Evolutionary conservation across 1,284 basidiomycete species (phyloP), one percentile per base, ranked within the genome.

Genomic region (Spongiforma sp.): DNA sequence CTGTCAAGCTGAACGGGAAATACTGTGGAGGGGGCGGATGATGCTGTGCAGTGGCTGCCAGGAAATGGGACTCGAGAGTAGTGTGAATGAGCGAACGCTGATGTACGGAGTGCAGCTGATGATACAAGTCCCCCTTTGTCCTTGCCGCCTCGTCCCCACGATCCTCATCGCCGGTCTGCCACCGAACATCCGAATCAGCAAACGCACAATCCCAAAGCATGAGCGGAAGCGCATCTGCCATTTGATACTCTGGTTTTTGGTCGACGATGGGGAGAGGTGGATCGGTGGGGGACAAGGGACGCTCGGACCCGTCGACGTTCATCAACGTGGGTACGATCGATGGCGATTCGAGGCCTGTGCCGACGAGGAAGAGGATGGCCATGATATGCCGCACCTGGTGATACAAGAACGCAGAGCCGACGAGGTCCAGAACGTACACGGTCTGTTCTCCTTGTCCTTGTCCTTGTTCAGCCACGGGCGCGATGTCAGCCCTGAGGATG

Each of bases 361-460:
- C 97, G 59, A 99, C 87, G 60, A 98, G 87, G 78, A 99, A 94
- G 19, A 99, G 84, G 56, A 98, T 78, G 3, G 94, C 93, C 86
- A 99, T 93, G 77, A 99, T 98, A 76, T 98, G 95, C 50, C 97
- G 87, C 15, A 99, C 98, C 82, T 99, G 97, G 78, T 99, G 95
- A 79, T 98, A 99, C 50, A 99, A 81, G 76, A 98, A 98, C 1
- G 96, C 96, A 0, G 86, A 91, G 1, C 96, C 96, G 48, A 92
- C 81, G 41, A 99, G 87, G 76, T 99, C 93, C 69, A 99, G 85
- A 32, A 96, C 93, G 71, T 89, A 89, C 71, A 92, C 77, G 1
- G 78, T 76, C 15, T 78, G 68, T 14, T 48, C 62, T 21, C 52
- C 60, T 9, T 62, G 48, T 21, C 62, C 68, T 14, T 48, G 61